Evolutionary conservation across 306 rosid species (phyloP).

Genomic region (Adenanthera pavonina): DNA sequence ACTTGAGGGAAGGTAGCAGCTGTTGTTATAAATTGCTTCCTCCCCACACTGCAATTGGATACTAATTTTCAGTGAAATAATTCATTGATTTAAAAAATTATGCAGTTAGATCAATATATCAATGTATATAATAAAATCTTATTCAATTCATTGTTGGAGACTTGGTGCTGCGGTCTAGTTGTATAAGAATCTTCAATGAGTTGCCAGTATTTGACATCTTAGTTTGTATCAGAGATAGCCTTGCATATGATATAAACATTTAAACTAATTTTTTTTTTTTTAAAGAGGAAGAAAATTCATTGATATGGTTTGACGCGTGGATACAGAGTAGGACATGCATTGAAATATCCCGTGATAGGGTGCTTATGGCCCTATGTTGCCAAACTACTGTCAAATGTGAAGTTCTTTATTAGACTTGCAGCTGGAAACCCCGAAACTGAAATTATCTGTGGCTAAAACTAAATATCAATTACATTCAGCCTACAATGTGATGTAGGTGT

Average conservation of each 20-base stretch:
- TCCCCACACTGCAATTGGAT: constrained; percentile 16
- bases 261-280: neutral
- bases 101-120: neutral
- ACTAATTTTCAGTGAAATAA: constrained; percentile 20
- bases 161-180: too few species aligned
- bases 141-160: too few species aligned
- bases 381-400: neutral
- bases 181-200: constrained; percentile 21
- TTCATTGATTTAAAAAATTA: neutral
- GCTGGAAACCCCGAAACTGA: neutral
- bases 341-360: neutral
- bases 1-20: constrained; percentile 31
- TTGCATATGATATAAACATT: neutral
- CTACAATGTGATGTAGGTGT: neutral
- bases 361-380: neutral
- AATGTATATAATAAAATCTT: too few species aligned
- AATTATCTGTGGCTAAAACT: neutral
- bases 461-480: neutral
- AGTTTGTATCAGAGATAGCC: neutral
- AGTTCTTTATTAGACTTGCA: neutral
- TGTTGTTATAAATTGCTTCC: constrained; percentile 21
- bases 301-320: neutral
- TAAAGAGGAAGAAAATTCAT: neutral
- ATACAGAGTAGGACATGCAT: neutral
- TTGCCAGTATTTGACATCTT: neutral